Evolutionary conservation across 225 moss, liverwort and hornwort genomes (phyloP).

Genomic region (Anthoceros angustus): DNA sequence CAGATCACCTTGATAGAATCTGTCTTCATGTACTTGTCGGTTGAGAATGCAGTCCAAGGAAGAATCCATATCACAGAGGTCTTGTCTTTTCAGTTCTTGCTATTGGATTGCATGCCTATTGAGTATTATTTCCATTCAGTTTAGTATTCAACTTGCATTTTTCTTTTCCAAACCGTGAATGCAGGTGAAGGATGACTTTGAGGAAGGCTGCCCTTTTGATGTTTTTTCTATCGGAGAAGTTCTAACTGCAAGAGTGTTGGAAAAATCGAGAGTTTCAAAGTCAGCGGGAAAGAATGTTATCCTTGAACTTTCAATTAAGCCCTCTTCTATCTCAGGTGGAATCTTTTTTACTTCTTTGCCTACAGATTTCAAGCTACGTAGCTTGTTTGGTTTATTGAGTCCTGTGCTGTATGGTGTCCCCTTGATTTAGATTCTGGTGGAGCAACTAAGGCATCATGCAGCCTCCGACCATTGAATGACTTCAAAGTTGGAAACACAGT

Average conservation of each 20-base stretch:
- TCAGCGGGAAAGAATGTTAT: slow-evolving; percentile 29
- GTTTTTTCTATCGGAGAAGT: slow-evolving; percentile 51
- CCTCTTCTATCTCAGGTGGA: slow-evolving; percentile 69
- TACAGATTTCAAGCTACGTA: too few relatives aligned
- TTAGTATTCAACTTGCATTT: neutral
- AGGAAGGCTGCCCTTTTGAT: slow-evolving; percentile 58
- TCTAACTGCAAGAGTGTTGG: slow-evolving; percentile 52
- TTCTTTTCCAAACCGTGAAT: slow-evolving; percentile 8
- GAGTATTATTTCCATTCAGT: neutral
- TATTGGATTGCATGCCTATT: neutral
- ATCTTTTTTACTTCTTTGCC: too few relatives aligned
- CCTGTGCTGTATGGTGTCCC: too few relatives aligned
- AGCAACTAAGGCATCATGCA: too few relatives aligned
- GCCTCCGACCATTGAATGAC: slow-evolving; percentile 14
- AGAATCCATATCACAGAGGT: slow-evolving; percentile 79
- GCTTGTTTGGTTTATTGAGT: too few relatives aligned
- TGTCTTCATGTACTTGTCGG: slow-evolving; percentile 32
- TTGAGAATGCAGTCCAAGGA: slow-evolving; percentile 37
- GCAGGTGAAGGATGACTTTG: slow-evolving; percentile 59
- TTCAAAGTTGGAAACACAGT: slow-evolving; percentile 34
- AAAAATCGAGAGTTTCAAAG: slow-evolving; percentile 26
- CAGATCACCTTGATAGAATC: slow-evolving; percentile 48
- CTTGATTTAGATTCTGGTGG: too few relatives aligned
- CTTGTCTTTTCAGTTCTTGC: slow-evolving; percentile 4
- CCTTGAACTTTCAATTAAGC: slow-evolving; percentile 64